phyloP scores from a whole-genome alignment of 768 basidiomycete species.

The Dictyophora rubrovolvata region DNA sequence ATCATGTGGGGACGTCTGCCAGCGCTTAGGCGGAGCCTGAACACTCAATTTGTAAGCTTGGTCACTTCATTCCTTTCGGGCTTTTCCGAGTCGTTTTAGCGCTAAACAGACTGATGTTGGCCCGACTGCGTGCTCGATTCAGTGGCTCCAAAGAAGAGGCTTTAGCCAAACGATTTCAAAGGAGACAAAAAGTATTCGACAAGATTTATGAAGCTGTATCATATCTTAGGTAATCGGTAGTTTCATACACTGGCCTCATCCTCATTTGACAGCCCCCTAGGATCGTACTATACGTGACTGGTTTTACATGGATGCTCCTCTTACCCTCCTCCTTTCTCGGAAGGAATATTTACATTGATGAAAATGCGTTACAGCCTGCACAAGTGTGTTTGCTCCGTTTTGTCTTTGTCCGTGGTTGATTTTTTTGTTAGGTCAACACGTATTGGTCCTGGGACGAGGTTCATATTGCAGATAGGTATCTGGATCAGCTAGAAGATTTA shows the following conservation, averaged over 20 bases:
- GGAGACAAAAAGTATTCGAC: background rate
- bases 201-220: background rate
- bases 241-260: background rate
- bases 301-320: conserved; percentile 76
- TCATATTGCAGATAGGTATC: conserved; percentile 71
- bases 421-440: conserved; percentile 60
- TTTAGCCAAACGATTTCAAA: background rate
- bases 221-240: background rate
- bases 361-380: conserved; percentile 89
- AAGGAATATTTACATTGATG: conserved; percentile 74
- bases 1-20: background rate
- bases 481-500: conserved; percentile 56
- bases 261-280: conserved; percentile 24
- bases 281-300: conserved; percentile 44
- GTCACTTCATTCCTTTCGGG: too few relatives aligned
- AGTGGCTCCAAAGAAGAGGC: background rate
- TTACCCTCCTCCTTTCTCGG: conserved; percentile 61
- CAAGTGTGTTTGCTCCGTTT: conserved; percentile 43
- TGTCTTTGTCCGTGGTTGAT: background rate
- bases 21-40: too few relatives aligned
- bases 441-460: conserved; percentile 92
- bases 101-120: background rate
- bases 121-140: background rate
- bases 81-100: background rate
- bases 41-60: too few relatives aligned